A percentile compares a stretch with the other conserved stretches of the same genome.
Evolutionary conservation across 768 basidiomycete species (phyloP).

Genomic region (Lentinula detonsa): DNA sequence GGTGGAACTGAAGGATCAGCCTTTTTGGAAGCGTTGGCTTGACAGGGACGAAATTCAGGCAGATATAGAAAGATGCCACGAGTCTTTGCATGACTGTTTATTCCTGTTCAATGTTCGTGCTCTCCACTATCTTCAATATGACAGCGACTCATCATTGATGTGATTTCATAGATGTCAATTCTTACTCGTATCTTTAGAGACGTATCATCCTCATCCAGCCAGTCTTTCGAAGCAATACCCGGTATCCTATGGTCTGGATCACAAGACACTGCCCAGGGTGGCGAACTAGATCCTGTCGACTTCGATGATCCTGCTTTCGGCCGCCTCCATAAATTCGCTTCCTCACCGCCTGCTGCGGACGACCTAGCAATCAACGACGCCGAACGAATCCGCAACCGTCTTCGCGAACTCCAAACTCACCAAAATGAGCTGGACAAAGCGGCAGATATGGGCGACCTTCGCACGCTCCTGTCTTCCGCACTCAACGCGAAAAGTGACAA

Average conservation of each 20-base stretch:
- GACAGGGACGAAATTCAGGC: conserved; percentile 42
- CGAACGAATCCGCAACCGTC: neutral
- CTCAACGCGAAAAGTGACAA: conserved; percentile 30
- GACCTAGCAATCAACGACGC: neutral
- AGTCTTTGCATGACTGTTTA: conserved; percentile 37
- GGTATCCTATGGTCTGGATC: conserved; percentile 17
- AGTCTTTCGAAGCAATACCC: conserved; percentile 33
- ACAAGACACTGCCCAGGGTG: neutral
- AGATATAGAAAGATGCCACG: conserved; percentile 34
- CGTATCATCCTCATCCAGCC: conserved; percentile 20
- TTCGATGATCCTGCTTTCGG: neutral
- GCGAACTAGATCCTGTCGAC: neutral
- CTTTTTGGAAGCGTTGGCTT: conserved; percentile 53
- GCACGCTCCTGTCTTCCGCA: conserved; percentile 31
- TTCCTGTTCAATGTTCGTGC: conserved; percentile 27
- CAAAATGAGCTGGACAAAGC: conserved; percentile 31
- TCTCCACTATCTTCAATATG: neutral
- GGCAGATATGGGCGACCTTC: conserved; percentile 31
- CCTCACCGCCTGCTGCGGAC: neutral
- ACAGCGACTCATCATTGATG: neutral
- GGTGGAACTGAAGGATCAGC: conserved; percentile 35
- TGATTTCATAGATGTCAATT: neutral
- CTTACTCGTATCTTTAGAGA: neutral
- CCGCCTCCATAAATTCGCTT: neutral
- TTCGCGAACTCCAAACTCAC: conserved; percentile 12